These are phyloP conservation scores for Jasminum sambac DNA, from an alignment of 257 asterid genomes.

Conservation along the genomic window DNA sequence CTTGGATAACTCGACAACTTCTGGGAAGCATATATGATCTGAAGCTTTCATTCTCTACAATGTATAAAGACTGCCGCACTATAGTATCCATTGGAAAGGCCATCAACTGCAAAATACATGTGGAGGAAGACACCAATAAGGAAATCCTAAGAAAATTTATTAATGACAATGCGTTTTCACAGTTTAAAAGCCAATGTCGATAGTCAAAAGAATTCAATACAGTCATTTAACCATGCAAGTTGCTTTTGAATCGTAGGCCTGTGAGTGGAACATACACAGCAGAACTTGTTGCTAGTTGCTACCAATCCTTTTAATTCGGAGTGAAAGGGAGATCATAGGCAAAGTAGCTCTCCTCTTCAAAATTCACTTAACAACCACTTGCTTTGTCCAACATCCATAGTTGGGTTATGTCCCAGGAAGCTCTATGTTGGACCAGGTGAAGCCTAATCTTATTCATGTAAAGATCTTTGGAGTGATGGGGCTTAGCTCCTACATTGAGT, in stretches of 20 bases:
- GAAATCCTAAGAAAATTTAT: neutral
- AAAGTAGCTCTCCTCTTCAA: neutral
- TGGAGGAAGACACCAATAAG: neutral
- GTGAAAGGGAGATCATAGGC: neutral
- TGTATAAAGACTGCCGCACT: conserved; percentile 36
- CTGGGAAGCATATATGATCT: conserved; percentile 28
- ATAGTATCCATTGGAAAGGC: conserved; percentile 42
- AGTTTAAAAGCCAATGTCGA: conserved; percentile 13
- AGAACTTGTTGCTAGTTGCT: too few relatives aligned
- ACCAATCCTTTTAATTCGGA: neutral
- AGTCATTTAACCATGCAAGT: neutral
- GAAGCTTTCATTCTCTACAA: conserved; percentile 34
- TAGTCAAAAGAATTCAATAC: neutral
- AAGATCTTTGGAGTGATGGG: neutral
- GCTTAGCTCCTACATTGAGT: too few relatives aligned
- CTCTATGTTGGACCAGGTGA: neutral
- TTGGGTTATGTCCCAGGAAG: neutral
- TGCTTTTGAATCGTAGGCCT: too few relatives aligned
- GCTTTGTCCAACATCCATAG: neutral
- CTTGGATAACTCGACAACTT: conserved; percentile 30
- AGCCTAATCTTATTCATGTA: neutral
- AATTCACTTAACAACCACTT: neutral
- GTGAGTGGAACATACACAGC: too few relatives aligned
- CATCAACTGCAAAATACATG: conserved; percentile 55
- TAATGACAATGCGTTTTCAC: neutral